Evolutionary conservation across 176 grass and related monocot genomes (phyloP), one percentile per base, ranked within the genome.

Genomic region (Aegilops bicornis): DNA sequence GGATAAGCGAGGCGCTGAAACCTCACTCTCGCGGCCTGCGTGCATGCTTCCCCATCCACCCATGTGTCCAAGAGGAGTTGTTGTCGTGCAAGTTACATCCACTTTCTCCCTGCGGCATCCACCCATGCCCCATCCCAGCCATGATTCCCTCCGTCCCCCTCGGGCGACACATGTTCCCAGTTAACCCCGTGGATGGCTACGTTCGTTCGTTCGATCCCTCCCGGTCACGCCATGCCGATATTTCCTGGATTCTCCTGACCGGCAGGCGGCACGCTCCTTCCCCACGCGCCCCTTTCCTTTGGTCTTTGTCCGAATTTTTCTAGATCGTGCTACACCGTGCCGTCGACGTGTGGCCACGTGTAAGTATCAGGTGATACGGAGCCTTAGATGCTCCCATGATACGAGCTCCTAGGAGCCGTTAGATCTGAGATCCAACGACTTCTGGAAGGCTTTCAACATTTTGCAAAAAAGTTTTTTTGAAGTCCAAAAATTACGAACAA

Each of bases 161-260:
- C 25, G 15, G 62, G 37, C 71, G 71, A 90, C 83, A 77, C 78
- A 82, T 77, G 83, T 77, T 82, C 11, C 79, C 83, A 20, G 6
- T 75, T 30, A 71, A 71, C 83, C 30, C 67, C 33, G 22, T 37
- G 33, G 67, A 79, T 14, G 63, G 50, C 23, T 76, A 50, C 47
- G 48, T 82, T 25, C 50, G 16, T 54, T 47, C 10, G 0, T 43
- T 2, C 30, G 4, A 6, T 48, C 63, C 0, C 31, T 20, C 20
- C 52, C 13, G 11, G 11, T 62, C 69, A 71, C 10, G 68, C 45
- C 45, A 14, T 39, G 10, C 33, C 31, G 11, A 40, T 45, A 42
- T 79, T 80, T 64, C 37, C 60, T 10, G 48, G 48, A 52, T 52
- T 17, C 48, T 52, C 48, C 50, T 54, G 50, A 54, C 50, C 16